Evolutionary conservation across 2,329 filamentous ascomycete species (phyloP).

Genomic region (Penicillium crustosum): DNA sequence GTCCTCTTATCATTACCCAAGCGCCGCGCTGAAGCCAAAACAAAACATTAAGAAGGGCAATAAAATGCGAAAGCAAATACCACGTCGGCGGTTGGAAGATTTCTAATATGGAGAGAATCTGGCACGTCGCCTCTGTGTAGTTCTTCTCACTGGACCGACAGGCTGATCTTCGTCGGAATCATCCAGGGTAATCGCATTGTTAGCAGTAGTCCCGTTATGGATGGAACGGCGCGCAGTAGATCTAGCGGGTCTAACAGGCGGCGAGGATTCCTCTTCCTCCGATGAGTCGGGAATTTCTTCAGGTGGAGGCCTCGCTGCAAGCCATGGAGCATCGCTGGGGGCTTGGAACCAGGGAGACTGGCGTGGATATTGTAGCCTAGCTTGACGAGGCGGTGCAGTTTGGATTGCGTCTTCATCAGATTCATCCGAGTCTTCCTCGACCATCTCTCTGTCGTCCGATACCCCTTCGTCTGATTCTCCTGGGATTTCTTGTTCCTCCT

Average conservation of each 20-base stretch:
- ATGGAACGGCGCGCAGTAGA: not conserved
- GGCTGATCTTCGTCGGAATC: slow-evolving; percentile 29
- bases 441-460: slow-evolving; percentile 21
- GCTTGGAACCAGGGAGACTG: not conserved
- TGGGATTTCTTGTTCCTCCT: slow-evolving; percentile 7
- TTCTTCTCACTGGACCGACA: slow-evolving; percentile 24
- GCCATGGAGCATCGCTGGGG: slow-evolving; percentile 5
- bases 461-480: slow-evolving; percentile 13
- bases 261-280: slow-evolving; percentile 9
- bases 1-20: slow-evolving; percentile 18
- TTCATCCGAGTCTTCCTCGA: slow-evolving; percentile 6
- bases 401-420: not conserved
- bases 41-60: slow-evolving; percentile 8
- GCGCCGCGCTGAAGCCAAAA: slow-evolving; percentile 22
- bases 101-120: slow-evolving; percentile 25
- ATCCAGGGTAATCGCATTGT: slow-evolving; percentile 23
- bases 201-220: slow-evolving; percentile 11
- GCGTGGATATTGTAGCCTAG: not conserved
- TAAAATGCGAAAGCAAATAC: not conserved
- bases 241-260: slow-evolving; percentile 7
- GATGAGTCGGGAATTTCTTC: not conserved
- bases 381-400: not conserved
- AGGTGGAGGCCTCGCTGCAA: not conserved
- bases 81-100: not conserved
- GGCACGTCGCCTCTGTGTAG: slow-evolving; percentile 17